Conservation (phyloP, 305 asterid species). For the Solanum hybrid region DNA sequence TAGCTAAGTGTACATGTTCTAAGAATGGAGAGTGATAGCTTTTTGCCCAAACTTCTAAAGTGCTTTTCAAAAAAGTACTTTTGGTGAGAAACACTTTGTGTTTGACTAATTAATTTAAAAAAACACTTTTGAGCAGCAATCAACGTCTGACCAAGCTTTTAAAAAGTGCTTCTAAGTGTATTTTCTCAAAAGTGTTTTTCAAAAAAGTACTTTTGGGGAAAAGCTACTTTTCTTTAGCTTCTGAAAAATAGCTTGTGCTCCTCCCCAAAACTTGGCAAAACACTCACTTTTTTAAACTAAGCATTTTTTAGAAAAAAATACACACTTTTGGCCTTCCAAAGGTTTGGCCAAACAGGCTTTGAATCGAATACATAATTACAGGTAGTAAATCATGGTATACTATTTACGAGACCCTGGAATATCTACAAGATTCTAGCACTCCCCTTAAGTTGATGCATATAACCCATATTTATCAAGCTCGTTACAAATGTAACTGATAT, state of each 20-base stretch:
- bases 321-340: not conserved
- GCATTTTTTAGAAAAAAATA: not conserved
- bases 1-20: not conserved
- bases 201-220: not conserved
- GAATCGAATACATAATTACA: not conserved
- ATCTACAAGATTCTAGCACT: not conserved
- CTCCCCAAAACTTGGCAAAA: not conserved
- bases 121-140: not conserved
- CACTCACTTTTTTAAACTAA: not conserved
- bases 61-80: not conserved
- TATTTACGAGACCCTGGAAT: not conserved
- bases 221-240: not conserved
- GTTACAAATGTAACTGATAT: not conserved
- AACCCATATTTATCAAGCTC: not conserved
- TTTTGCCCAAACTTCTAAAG: not conserved
- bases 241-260: not conserved
- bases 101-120: not conserved
- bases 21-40: not conserved
- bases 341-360: not conserved
- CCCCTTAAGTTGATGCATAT: not conserved
- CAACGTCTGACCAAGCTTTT: not conserved
- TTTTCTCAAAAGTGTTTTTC: not conserved
- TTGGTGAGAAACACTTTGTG: not conserved
- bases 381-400: not conserved
- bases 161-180: not conserved